phyloP scores from a whole-genome alignment of 1,139 yeast genomes.

The Suhomyces bribrorum region DNA sequence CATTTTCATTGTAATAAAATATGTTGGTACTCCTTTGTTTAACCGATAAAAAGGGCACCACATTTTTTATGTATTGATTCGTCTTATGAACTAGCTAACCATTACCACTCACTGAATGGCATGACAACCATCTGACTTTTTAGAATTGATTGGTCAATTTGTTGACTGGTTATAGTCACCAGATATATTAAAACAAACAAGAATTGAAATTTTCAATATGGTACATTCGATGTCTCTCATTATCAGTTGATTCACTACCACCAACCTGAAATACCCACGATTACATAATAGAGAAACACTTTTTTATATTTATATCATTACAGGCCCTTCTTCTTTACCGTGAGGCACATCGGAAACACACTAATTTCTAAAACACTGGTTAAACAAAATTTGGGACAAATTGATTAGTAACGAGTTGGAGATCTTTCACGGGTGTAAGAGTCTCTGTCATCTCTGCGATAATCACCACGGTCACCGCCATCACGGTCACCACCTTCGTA shows the following conservation, averaged over 20 bases:
- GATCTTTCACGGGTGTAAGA: slow-evolving; percentile 59
- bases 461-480: slow-evolving; percentile 44
- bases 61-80: too few relatives aligned
- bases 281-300: slow-evolving; percentile 10
- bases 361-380: slow-evolving; percentile 11
- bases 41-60: too few relatives aligned
- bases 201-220: slow-evolving; percentile 2
- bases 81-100: too few relatives aligned
- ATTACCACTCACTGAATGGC: too few relatives aligned
- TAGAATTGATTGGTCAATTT: too few relatives aligned
- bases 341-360: slow-evolving; percentile 11
- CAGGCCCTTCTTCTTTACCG: slow-evolving; percentile 12
- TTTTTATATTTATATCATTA: slow-evolving; percentile 12
- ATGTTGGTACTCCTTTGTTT: too few relatives aligned
- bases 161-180: neutral
- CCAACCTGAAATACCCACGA: slow-evolving; percentile 10
- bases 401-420: slow-evolving; percentile 51
- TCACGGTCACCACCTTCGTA: slow-evolving; percentile 39
- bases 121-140: too few relatives aligned
- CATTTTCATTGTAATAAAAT: too few relatives aligned
- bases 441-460: slow-evolving; percentile 41
- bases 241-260: neutral
- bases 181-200: slow-evolving; percentile 2
- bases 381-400: slow-evolving; percentile 4
- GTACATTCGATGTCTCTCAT: neutral